phyloP scores from a whole-genome alignment of 257 asterid species.

The Jaltomata sinuosa region DNA sequence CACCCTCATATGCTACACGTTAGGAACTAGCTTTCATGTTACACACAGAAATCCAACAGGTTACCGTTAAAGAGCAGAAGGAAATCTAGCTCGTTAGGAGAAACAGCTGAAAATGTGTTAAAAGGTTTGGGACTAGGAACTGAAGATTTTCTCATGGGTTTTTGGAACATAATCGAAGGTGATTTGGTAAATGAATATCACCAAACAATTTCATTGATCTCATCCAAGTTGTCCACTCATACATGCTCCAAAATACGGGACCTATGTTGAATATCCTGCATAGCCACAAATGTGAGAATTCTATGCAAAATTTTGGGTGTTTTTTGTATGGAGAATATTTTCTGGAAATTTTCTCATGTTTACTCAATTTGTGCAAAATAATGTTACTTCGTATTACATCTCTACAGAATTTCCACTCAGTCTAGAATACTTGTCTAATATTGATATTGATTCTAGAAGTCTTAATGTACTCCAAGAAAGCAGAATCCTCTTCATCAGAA shows the following conservation, averaged over 20 bases:
- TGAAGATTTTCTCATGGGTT: background rate
- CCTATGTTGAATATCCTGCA: background rate
- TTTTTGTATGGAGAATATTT: background rate
- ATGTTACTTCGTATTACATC: background rate
- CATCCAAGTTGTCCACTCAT: background rate
- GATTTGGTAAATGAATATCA: background rate
- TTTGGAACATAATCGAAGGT: background rate
- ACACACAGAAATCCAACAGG: too few relatives aligned
- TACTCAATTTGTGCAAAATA: background rate
- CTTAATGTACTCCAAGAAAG: slow-evolving; percentile 53
- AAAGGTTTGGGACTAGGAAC: background rate
- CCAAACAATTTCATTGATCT: background rate
- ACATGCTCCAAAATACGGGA: background rate
- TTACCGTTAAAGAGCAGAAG: too few relatives aligned
- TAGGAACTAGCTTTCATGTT: too few relatives aligned
- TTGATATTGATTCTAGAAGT: slow-evolving; percentile 91
- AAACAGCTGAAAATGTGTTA: background rate
- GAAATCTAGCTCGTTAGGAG: background rate
- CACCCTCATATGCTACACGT: too few relatives aligned
- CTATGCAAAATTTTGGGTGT: background rate
- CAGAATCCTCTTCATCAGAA: slow-evolving; percentile 27
- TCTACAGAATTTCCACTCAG: background rate
- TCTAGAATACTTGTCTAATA: slow-evolving; percentile 75
- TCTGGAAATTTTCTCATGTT: background rate
- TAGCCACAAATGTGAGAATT: background rate